Conservation (phyloP, 495 filamentous ascomycete genomes). For the Cetradonia linearis region DNA sequence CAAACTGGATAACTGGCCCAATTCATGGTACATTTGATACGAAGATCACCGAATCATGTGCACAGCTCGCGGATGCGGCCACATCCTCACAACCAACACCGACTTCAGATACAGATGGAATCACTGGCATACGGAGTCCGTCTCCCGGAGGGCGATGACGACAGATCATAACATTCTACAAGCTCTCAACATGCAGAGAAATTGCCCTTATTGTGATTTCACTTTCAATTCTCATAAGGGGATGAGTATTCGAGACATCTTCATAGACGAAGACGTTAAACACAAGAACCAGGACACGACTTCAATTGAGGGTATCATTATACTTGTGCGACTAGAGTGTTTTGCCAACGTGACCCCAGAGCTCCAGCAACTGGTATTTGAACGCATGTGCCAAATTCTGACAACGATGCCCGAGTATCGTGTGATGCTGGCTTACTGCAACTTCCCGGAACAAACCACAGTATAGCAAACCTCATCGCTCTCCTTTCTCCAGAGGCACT, state of each 20-base stretch:
- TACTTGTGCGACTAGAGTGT: not conserved
- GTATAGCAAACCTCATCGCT: not conserved
- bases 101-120: not conserved
- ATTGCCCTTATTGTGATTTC: not conserved
- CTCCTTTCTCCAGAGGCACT: not conserved
- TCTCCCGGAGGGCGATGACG: not conserved
- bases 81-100: not conserved
- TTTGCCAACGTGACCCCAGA: not conserved
- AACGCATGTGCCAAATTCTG: not conserved
- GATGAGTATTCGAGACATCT: not conserved
- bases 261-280: not conserved
- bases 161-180: not conserved
- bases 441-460: not conserved
- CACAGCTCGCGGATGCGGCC: not conserved
- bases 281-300: not conserved
- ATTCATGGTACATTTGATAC: not conserved
- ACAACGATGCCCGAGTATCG: not conserved
- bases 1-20: not conserved
- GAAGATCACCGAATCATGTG: not conserved
- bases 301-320: not conserved
- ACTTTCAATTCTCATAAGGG: not conserved
- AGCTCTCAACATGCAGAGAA: not conserved
- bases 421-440: not conserved
- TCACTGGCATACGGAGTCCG: not conserved
- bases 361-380: not conserved